These are phyloP conservation scores for Orbilia javanica DNA, from an alignment of 2,329 filamentous ascomycete genomes.

Conservation along the genomic window DNA sequence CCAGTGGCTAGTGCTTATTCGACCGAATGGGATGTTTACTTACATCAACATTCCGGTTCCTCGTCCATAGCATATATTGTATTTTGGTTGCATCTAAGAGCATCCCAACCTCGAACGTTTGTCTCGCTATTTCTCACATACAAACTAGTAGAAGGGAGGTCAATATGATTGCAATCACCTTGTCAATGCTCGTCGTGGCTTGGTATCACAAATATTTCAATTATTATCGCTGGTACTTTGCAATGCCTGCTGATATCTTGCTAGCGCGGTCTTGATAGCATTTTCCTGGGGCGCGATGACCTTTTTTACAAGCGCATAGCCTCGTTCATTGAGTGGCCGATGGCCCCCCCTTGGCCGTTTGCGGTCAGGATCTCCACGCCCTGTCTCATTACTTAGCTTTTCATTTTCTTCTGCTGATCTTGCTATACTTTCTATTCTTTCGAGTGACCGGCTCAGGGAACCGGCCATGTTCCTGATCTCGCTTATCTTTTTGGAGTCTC, in stretches of 20 bases:
- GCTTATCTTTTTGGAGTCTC: conserved; percentile 81
- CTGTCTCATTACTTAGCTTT: conserved; percentile 74
- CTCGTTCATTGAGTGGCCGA: neutral
- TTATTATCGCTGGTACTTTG: conserved; percentile 18
- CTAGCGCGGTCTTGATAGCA: conserved; percentile 37
- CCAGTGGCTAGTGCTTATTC: neutral
- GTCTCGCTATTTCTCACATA: neutral
- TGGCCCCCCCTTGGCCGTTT: conserved; percentile 67
- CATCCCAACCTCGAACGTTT: neutral
- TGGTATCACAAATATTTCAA: neutral
- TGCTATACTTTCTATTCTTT: conserved; percentile 83
- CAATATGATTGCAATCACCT: neutral
- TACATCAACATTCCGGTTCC: neutral
- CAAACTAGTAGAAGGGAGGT: neutral
- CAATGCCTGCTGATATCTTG: conserved; percentile 41
- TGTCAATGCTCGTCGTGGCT: neutral
- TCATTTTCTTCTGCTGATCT: conserved; percentile 82
- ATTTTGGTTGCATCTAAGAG: neutral
- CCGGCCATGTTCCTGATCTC: conserved; percentile 87
- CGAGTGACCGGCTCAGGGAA: conserved; percentile 80
- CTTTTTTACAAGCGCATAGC: conserved; percentile 24
- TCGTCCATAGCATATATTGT: neutral
- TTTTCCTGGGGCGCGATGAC: conserved; percentile 36
- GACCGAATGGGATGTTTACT: neutral
- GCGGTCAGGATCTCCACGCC: conserved; percentile 78